Evolutionary conservation across 768 basidiomycete genomes (phyloP), one percentile per base, ranked within the genome.

Genomic region (Termitomyces sp.): DNA sequence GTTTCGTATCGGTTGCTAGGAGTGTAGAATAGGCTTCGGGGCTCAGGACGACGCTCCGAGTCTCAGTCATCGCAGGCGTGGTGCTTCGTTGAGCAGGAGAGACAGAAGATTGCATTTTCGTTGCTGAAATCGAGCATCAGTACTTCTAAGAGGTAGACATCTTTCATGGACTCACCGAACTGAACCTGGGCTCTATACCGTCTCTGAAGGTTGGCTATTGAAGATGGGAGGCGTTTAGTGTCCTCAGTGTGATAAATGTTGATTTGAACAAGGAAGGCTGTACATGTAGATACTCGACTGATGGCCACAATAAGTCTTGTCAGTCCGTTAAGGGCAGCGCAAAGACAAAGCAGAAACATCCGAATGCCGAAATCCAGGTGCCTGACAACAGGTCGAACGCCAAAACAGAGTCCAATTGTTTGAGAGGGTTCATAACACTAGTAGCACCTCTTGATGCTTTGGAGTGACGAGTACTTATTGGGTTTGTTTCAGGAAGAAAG

Each of bases 31-130:
- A 63, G 35, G 24, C 24, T 12, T 61, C 45, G n/a, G 59, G 24
- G 32, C 65, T 55, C 44, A 65, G 57, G 33, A 68, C 55, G 16
- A 66, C 67, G 32, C 18, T 33, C 6, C 18, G 32, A 33, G 49
- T 50, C 49, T 42, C 40, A 20, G 40, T 42, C 24, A 38, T n/a
- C 5, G 40, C 12, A 44, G 55, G 28, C 5, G 55, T 13, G 3
- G 55, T 80, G 76, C 49, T 24, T 36, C 18, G 38, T 36, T 52
- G 32, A 33, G 38, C 5, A 35, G 50, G 8, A 44, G 16, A 33
- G 28, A 18, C 20, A 44, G 58, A 44, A 12, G 33, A 39, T 22
- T 33, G 33, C 58, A 52, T 59, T 35, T 35, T 18, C 7, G 22
- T 22, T 35, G 5, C 39, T 42, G 33, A 8, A 52, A 24, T 16